Percentiles rank a stretch among this genome's conserved stretches.
Conservation (phyloP, 345 rosid genomes). For the Boechera retrofracta region DNA sequence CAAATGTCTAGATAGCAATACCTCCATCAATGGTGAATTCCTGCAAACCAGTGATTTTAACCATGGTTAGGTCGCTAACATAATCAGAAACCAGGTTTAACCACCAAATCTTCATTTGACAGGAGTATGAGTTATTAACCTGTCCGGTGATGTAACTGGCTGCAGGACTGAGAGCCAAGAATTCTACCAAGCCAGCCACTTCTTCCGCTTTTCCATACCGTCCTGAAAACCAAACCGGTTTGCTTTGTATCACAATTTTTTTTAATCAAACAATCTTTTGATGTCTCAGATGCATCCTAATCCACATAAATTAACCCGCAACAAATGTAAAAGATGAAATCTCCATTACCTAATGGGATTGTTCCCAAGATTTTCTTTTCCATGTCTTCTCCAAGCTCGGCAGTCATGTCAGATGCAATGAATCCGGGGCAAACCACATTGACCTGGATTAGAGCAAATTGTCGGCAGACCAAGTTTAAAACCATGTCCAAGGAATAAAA, state of each 20-base stretch:
- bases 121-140: slow-evolving; percentile 49
- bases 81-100: slow-evolving; percentile 14
- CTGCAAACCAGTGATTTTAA: slow-evolving; percentile 52
- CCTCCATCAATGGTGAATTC: slow-evolving; percentile 93
- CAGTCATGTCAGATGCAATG: slow-evolving; percentile 94
- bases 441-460: slow-evolving; percentile 54
- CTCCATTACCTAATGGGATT: slow-evolving; percentile 80
- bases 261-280: background rate
- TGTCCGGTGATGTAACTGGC: slow-evolving; percentile 93
- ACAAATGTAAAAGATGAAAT: slow-evolving; percentile 1
- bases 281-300: slow-evolving; percentile 4
- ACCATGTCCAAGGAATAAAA: background rate
- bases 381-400: slow-evolving; percentile 87
- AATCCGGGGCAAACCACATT: slow-evolving; percentile 95
- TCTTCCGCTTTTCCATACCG: slow-evolving; percentile 98
- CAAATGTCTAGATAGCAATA: slow-evolving; percentile 71
- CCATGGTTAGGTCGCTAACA: slow-evolving; percentile 8
- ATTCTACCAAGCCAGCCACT: slow-evolving; percentile 98
- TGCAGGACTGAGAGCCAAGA: slow-evolving; percentile 89
- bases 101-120: slow-evolving; percentile 1
- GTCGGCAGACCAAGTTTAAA: background rate
- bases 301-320: background rate
- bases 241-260: slow-evolving; percentile 24
- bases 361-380: slow-evolving; percentile 90
- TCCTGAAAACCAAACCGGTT: slow-evolving; percentile 54